These are phyloP conservation scores for Penicillium soppii DNA, from an alignment of 495 filamentous ascomycete species.

Conservation along the genomic window DNA sequence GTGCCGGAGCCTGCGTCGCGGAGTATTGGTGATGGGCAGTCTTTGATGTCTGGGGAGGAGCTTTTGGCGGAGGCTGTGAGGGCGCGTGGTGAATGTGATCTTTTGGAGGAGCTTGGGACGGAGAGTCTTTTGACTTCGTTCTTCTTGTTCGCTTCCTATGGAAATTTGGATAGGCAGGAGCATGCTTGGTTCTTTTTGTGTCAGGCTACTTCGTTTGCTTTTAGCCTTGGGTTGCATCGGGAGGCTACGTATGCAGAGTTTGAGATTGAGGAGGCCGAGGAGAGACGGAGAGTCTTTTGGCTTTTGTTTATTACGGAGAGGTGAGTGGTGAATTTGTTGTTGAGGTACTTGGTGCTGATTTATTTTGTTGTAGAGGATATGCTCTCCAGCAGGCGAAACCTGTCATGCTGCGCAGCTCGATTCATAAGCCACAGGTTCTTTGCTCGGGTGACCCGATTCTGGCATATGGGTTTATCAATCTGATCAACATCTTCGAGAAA, in stretches of 20 bases:
- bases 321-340: constrained; percentile 19
- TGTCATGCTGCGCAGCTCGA: constrained; percentile 51
- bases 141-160: constrained; percentile 75
- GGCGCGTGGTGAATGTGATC: constrained; percentile 72
- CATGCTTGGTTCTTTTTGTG: constrained; percentile 64
- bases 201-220: constrained; percentile 58
- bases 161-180: constrained; percentile 57
- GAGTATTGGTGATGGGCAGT: constrained; percentile 50
- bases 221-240: constrained; percentile 59
- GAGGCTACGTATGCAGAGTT: constrained; percentile 51
- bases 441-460: constrained; percentile 46
- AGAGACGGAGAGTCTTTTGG: constrained; percentile 62
- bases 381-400: constrained; percentile 55
- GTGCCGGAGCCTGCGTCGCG: constrained; percentile 52
- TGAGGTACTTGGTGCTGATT: constrained; percentile 30
- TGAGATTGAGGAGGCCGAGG: constrained; percentile 46
- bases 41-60: constrained; percentile 40
- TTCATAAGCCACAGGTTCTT: constrained; percentile 47
- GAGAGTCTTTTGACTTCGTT: constrained; percentile 74
- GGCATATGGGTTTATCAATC: constrained; percentile 52
- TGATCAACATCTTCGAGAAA: constrained; percentile 53
- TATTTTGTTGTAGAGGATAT: constrained; percentile 31
- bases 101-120: constrained; percentile 60
- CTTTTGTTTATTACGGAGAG: constrained; percentile 62
- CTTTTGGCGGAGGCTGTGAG: constrained; percentile 74